phyloP scores from a whole-genome alignment of 1,139 yeast species.

The Sporopachydermia cereana region DNA sequence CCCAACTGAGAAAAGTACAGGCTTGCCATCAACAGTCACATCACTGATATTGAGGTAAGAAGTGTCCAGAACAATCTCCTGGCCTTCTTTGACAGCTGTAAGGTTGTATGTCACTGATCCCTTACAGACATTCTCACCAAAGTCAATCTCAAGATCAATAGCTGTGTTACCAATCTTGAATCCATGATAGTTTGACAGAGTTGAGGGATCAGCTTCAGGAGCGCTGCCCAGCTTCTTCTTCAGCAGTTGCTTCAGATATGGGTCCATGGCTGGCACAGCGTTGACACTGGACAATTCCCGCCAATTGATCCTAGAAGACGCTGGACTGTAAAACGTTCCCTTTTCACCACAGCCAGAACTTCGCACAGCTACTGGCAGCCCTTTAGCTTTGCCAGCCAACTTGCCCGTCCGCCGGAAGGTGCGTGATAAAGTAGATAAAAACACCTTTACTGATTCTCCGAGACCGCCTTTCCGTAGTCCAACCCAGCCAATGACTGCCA shows the following conservation, averaged over 20 bases:
- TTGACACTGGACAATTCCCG: no score
- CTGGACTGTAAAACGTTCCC: no score
- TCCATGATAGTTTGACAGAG: conserved; percentile 46
- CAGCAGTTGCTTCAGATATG: background rate
- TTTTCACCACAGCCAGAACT: no score
- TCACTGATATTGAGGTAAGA: conserved; percentile 36
- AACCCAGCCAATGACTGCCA: no score
- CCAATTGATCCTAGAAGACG: no score
- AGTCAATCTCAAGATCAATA: conserved; percentile 37
- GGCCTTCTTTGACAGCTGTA: conserved; percentile 16
- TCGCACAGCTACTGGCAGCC: no score
- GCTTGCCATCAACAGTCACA: conserved; percentile 29
- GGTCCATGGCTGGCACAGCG: background rate
- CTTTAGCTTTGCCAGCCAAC: no score
- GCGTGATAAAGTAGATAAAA: no score
- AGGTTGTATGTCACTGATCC: conserved; percentile 39
- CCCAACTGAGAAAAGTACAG: conserved; percentile 25
- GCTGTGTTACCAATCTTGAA: conserved; percentile 37
- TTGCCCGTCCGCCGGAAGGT: no score
- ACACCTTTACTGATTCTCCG: no score
- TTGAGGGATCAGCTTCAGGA: conserved; percentile 56
- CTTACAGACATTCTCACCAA: conserved; percentile 31
- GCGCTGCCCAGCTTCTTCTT: conserved; percentile 27
- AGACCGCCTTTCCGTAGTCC: no score
- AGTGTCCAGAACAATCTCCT: conserved; percentile 40